Evolutionary conservation across 1,284 basidiomycete genomes (phyloP).

Genomic region (Acaromyces ingoldii): DNA sequence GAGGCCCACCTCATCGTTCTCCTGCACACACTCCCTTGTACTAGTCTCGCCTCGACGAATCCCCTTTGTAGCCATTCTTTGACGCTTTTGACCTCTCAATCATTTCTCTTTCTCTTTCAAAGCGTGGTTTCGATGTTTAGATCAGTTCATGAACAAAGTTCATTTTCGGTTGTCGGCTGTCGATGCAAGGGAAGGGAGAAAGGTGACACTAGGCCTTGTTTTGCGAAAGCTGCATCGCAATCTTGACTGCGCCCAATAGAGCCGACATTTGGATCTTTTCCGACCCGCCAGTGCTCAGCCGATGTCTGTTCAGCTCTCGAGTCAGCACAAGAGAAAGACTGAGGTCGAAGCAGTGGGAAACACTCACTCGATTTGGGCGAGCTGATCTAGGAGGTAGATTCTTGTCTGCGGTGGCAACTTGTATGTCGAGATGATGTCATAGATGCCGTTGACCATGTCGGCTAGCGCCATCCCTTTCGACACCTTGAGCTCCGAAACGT

Average conservation of each 20-base stretch:
- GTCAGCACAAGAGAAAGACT: not conserved
- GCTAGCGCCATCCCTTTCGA: constrained; percentile 91
- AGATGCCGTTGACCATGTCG: constrained; percentile 88
- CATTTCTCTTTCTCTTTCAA: constrained; percentile 1
- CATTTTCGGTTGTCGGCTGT: too few species aligned
- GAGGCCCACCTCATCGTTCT: too few species aligned
- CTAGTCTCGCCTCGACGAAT: too few species aligned
- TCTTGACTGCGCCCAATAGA: constrained; percentile 86
- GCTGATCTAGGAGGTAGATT: constrained; percentile 82
- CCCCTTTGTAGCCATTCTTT: too few species aligned
- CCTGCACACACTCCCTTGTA: too few species aligned
- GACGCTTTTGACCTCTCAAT: not conserved
- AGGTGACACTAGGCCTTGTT: too few species aligned
- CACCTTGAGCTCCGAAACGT: constrained; percentile 78
- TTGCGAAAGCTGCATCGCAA: constrained; percentile 67
- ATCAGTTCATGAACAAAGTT: too few species aligned
- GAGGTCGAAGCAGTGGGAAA: not conserved
- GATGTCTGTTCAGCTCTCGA: constrained; percentile 75
- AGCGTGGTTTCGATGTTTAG: too few species aligned
- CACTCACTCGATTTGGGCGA: constrained; percentile 75
- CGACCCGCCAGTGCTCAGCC: constrained; percentile 82
- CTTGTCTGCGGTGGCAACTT: constrained; percentile 80
- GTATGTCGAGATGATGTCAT: constrained; percentile 80
- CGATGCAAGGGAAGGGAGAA: too few species aligned
- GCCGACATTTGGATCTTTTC: constrained; percentile 94